Evolutionary conservation across 116 monocot genomes (phyloP), one percentile per base, ranked within the genome.

Genomic region (Trichopus zeylanicus): DNA sequence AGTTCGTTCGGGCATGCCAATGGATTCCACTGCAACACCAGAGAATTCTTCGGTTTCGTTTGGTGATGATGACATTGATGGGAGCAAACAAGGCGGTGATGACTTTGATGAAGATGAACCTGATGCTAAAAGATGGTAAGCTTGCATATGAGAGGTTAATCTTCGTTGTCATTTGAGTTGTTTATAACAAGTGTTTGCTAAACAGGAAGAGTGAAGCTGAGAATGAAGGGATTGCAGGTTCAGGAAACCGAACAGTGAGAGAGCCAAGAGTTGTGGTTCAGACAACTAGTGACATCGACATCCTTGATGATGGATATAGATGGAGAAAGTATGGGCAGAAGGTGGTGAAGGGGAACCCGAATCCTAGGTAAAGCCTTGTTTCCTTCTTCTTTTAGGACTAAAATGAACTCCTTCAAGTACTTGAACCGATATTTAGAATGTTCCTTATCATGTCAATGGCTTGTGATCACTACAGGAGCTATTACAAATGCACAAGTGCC

Each of bases 271-370:
- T 92, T n/a, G 87, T 92, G 68, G 84, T 92, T 34, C 91, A 92
- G 63, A 92, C 91, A 12, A 80, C 66, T 48, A 92, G 91, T 35
- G 83, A 83, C 11, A 74, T 92, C 65, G 92, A 92, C 57, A 81
- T 92, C 56, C 80, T 91, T 1, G 87, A 83, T 35, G 86, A 83
- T 39, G 91, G 91, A 1, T 91, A 81, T 33, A 65, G 91, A 22
- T 91, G 91, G 91, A 80, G 91, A 29, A 91, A 91, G 53, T 91
- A 91, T 25, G 91, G 91, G 52, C 91, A 91, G 70, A 91, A 91
- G 63, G 86, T 80, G 47, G 91, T 91, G 32, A 91, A 91, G 68
- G 83, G 91, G 24, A 91, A 91, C 60, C 80, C 80, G n/a, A 91
- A 91, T 62, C 87, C 87, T 18, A 81, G 91, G 91, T 86, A 37